These are phyloP conservation scores for Tephrocybe rancida DNA, from an alignment of 768 basidiomycete species.

Conservation along the genomic window DNA sequence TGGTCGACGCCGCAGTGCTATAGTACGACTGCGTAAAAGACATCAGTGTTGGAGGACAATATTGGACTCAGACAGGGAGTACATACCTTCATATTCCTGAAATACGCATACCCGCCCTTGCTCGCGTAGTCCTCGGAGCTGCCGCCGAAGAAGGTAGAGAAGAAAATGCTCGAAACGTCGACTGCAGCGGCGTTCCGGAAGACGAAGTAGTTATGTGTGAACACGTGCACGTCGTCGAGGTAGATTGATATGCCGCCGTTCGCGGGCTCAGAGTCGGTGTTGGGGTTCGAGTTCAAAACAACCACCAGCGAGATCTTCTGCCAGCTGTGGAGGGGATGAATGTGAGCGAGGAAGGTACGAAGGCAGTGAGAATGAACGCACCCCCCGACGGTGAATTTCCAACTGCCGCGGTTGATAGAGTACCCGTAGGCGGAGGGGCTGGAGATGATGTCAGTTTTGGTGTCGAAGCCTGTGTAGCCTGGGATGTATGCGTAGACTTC, in stretches of 20 bases:
- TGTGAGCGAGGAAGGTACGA: not conserved
- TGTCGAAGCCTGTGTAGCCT: not conserved
- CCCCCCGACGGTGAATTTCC: not conserved
- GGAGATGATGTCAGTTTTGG: not conserved
- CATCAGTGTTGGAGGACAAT: not conserved
- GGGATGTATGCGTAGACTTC: not conserved
- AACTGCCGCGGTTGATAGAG: not conserved
- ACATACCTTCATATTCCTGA: not conserved
- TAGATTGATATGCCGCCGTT: not conserved
- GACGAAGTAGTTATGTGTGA: not conserved
- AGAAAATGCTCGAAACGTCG: not conserved
- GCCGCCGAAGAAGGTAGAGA: constrained; percentile 1
- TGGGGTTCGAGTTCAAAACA: not conserved
- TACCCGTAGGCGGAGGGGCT: not conserved
- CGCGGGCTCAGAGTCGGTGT: not conserved
- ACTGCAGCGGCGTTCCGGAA: not conserved
- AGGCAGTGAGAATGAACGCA: not conserved
- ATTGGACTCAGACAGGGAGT: not conserved
- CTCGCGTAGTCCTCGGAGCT: not conserved
- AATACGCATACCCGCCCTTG: not conserved
- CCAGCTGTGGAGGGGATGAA: not conserved
- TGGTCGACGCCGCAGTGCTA: not conserved
- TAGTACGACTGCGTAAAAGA: not conserved
- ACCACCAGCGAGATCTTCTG: not conserved
- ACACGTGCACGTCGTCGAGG: not conserved